Evolutionary conservation across 768 basidiomycete genomes (phyloP).

Genomic region (Tricholoma flavovirens): DNA sequence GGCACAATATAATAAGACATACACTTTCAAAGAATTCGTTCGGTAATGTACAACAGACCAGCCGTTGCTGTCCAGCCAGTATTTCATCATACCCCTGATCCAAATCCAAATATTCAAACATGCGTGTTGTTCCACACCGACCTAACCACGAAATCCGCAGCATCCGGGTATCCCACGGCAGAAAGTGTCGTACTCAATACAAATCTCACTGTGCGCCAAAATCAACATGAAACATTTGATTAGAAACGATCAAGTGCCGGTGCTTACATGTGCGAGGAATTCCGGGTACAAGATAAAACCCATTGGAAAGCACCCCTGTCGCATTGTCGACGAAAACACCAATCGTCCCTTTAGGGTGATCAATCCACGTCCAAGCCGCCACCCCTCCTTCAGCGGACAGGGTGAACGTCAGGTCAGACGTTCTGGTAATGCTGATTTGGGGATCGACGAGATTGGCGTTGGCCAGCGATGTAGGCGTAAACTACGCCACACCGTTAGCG

Average conservation of each 20-base stretch:
- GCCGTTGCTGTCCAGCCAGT: neutral
- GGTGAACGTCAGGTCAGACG: constrained; percentile 37
- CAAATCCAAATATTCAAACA: neutral
- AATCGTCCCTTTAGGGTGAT: constrained; percentile 49
- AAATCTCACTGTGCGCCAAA: constrained; percentile 32
- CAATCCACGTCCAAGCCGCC: constrained; percentile 54
- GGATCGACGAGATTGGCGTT: constrained; percentile 45
- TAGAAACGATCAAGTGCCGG: neutral
- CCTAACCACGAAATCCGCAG: constrained; percentile 41
- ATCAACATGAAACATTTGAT: neutral
- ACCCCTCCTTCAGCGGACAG: constrained; percentile 50
- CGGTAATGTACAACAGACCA: too few species aligned
- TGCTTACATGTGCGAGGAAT: constrained; percentile 47
- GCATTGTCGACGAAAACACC: constrained; percentile 44
- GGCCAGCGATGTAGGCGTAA: constrained; percentile 46
- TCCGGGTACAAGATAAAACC: constrained; percentile 51
- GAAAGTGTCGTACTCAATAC: constrained; percentile 35
- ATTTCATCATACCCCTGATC: too few species aligned
- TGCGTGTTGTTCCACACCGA: constrained; percentile 53
- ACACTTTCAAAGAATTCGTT: too few species aligned
- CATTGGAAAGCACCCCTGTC: constrained; percentile 40
- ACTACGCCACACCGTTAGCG: constrained; percentile 27
- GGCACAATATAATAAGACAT: too few species aligned
- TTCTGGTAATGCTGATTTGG: constrained; percentile 30
- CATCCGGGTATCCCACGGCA: constrained; percentile 28